Conservation (phyloP, 441 rosid genomes). For the Cnidoscolus chayamansa region DNA sequence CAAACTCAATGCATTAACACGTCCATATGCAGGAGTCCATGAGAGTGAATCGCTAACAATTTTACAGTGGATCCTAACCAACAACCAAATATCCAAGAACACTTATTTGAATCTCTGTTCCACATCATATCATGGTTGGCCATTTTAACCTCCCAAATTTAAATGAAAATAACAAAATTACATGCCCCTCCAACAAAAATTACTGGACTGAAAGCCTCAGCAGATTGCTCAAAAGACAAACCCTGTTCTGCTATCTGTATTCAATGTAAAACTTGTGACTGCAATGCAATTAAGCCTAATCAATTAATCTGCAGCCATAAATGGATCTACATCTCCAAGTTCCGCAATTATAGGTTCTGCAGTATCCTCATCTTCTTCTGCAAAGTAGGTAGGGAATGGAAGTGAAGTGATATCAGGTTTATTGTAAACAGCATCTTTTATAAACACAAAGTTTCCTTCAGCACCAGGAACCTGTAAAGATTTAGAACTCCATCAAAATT, state of each 20-base stretch:
- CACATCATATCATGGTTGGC: background rate
- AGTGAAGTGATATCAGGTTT: conserved; percentile 69
- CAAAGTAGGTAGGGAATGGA: conserved; percentile 86
- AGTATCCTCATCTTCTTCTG: conserved; percentile 54
- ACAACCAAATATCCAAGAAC: conserved; percentile 4
- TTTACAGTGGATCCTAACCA: background rate
- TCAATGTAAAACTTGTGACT: background rate
- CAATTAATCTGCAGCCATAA: conserved; percentile 66
- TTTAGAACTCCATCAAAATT: conserved; percentile 14
- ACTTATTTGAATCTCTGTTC: background rate
- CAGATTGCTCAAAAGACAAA: conserved; percentile 3
- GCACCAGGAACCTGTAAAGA: conserved; percentile 81
- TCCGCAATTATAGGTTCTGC: conserved; percentile 64
- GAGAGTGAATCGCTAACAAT: background rate
- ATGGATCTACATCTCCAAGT: conserved; percentile 85
- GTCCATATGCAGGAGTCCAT: too few species aligned
- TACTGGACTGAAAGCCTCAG: conserved; percentile 1
- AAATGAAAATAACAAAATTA: background rate
- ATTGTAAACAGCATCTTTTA: conserved; percentile 76
- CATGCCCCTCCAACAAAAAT: conserved; percentile 2
- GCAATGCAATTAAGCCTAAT: conserved; percentile 14
- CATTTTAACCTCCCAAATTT: background rate
- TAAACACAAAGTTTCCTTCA: conserved; percentile 80
- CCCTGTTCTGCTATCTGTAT: background rate
- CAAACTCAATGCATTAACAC: too few species aligned